These are phyloP conservation scores for Pichia deserticola DNA, from an alignment of 805 yeast genomes.

Conservation along the genomic window DNA sequence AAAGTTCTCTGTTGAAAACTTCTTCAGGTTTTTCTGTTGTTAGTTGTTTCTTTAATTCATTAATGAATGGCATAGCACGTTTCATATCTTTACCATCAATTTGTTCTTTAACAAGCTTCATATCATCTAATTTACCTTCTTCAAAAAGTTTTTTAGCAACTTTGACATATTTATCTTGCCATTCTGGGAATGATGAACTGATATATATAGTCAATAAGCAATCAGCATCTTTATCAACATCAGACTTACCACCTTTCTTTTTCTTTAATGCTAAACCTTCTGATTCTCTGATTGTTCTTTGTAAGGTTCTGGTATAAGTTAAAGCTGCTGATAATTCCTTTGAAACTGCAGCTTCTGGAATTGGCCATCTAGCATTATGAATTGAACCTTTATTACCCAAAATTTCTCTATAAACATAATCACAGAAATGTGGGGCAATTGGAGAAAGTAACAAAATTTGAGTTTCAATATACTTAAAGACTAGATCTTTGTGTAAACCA, in stretches of 20 bases:
- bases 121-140: conserved; percentile 55
- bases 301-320: conserved; percentile 67
- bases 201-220: conserved; percentile 65
- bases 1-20: conserved; percentile 85
- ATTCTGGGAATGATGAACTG: conserved; percentile 70
- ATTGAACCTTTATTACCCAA: conserved; percentile 59
- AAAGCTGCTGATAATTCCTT: conserved; percentile 57
- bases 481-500: conserved; percentile 77
- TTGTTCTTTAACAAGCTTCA: conserved; percentile 52
- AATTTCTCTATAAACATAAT: conserved; percentile 79
- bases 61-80: conserved; percentile 96
- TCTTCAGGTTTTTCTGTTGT: conserved; percentile 58
- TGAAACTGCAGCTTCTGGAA: conserved; percentile 60
- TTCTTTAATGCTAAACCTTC: conserved; percentile 80
- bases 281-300: conserved; percentile 85
- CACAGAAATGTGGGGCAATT: conserved; percentile 93
- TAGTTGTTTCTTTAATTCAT: conserved; percentile 76
- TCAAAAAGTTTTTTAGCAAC: conserved; percentile 73
- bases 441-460: conserved; percentile 86
- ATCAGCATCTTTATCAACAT: conserved; percentile 68
- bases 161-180: conserved; percentile 55
- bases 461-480: conserved; percentile 72
- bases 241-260: conserved; percentile 80
- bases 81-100: conserved; percentile 83
- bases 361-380: conserved; percentile 73